phyloP scores from a whole-genome alignment of 192 early-diverging fungal species.

The Globomyces pollinis-pini region DNA sequence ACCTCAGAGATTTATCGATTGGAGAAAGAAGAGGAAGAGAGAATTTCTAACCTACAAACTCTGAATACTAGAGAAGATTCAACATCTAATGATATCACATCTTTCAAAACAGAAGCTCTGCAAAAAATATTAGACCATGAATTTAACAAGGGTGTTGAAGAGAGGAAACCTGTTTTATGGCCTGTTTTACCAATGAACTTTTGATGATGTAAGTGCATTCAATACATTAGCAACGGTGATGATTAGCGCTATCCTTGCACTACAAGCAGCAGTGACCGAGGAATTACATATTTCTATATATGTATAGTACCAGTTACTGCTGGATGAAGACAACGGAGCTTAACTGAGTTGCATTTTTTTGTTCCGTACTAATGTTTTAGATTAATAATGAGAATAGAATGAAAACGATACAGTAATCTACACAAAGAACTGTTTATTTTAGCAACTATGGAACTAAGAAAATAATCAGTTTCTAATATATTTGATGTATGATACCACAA shows the following conservation, averaged over 20 bases:
- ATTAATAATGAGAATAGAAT: no score
- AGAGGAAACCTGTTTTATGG: constrained; percentile 1
- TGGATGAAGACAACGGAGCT: no score
- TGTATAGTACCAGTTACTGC: no score
- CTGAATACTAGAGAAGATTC: constrained; percentile 3
- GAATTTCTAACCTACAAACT: not conserved
- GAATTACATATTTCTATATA: no score
- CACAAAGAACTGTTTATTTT: no score
- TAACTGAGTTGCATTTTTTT: no score
- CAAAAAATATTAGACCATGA: not conserved
- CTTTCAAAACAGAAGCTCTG: not conserved
- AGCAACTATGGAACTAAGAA: no score
- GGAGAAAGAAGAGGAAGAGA: not conserved
- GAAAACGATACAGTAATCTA: no score
- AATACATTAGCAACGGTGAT: not conserved
- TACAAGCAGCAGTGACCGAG: no score
- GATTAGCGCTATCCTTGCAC: constrained; percentile 7
- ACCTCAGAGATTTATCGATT: not conserved
- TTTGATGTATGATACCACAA: no score
- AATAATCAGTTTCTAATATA: no score
- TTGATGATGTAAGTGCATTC: not conserved
- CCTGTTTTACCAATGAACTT: constrained; percentile 6
- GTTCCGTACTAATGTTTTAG: no score
- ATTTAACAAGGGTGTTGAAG: not conserved
- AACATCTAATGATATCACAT: not conserved